Conservation (phyloP, 177 flowering plant species). For the Vitis hybrid region DNA sequence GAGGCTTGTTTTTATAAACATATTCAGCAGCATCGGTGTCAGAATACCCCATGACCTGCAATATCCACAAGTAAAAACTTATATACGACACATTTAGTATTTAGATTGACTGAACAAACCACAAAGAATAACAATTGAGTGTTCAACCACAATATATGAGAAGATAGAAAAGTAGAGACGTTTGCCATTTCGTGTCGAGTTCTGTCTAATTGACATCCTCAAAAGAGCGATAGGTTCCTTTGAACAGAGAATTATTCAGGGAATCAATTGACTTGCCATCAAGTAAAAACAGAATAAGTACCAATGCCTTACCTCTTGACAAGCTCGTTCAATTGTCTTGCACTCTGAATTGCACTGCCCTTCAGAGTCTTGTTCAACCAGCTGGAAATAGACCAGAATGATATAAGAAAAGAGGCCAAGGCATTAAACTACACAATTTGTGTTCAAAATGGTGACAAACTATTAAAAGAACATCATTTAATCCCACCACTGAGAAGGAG, state of each 20-base stretch:
- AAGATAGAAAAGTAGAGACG: too few relatives aligned
- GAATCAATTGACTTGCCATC: neutral
- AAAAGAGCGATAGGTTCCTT: neutral
- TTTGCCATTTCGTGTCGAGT: too few relatives aligned
- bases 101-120: neutral
- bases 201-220: too few relatives aligned
- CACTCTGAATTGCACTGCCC: constrained; percentile 91
- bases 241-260: neutral
- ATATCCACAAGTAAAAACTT: neutral
- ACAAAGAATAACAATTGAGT: too few relatives aligned
- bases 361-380: constrained; percentile 82
- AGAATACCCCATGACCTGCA: constrained; percentile 87
- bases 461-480: too few relatives aligned
- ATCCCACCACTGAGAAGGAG: too few relatives aligned
- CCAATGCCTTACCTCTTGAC: constrained; percentile 73
- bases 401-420: constrained; percentile 1
- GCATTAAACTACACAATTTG: neutral
- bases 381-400: constrained; percentile 40
- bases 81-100: neutral
- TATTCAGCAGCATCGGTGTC: constrained; percentile 97
- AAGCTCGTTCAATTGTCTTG: constrained; percentile 93
- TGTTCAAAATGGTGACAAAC: neutral
- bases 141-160: too few relatives aligned
- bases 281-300: neutral
- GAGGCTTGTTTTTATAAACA: constrained; percentile 62